These are phyloP conservation scores for Fragosphaeria purpurea DNA, from an alignment of 2,329 filamentous ascomycete genomes.

Conservation along the genomic window DNA sequence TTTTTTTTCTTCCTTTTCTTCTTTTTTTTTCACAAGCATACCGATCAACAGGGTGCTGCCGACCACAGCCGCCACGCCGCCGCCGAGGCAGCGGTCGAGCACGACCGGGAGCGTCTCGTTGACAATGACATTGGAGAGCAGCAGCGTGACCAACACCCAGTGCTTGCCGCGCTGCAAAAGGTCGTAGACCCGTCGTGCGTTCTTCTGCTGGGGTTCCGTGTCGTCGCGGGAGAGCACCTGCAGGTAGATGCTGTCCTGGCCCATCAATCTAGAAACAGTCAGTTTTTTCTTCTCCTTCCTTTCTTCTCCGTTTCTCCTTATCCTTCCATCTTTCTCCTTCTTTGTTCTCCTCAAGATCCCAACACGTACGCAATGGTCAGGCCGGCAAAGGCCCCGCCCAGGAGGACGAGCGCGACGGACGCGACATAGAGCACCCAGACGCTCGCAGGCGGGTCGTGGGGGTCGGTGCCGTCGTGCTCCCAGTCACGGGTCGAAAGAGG, in stretches of 20 bases:
- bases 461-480: conserved; percentile 30
- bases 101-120: conserved; percentile 96
- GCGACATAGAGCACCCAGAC: conserved; percentile 75
- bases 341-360: too few relatives aligned
- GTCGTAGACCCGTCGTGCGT: conserved; percentile 70
- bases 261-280: conserved; percentile 38
- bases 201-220: conserved; percentile 73
- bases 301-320: too few relatives aligned
- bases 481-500: conserved; percentile 25
- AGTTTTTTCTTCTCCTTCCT: too few relatives aligned
- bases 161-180: conserved; percentile 85
- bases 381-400: conserved; percentile 88
- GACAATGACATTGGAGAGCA: conserved; percentile 94
- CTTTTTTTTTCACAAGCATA: conserved; percentile 31
- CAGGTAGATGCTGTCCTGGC: conserved; percentile 88
- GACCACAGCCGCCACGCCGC: conserved; percentile 87
- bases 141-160: conserved; percentile 91
- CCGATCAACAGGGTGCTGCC: conserved; percentile 91
- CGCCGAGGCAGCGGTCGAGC: conserved; percentile 83
- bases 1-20: too few relatives aligned
- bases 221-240: conserved; percentile 86
- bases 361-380: conserved; percentile 69
- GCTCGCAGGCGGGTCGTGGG: conserved; percentile 46
- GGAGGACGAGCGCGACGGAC: conserved; percentile 70
- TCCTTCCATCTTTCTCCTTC: too few relatives aligned